Evolutionary conservation across 257 asterid species (phyloP).

Genomic region (Jacaranda copaia): DNA sequence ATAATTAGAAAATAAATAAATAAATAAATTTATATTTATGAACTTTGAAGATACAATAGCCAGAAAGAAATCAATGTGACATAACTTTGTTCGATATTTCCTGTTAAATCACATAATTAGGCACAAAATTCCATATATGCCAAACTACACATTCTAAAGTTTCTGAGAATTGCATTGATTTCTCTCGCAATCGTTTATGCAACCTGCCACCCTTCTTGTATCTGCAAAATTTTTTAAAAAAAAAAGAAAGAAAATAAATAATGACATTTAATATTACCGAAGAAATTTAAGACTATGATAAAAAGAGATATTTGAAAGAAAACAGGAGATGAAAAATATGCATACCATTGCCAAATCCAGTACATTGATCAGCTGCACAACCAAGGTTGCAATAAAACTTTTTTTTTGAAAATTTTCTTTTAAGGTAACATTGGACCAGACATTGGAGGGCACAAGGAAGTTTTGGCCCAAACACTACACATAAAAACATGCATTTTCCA

Average conservation of each 20-base stretch:
- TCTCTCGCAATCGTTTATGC: constrained; percentile 23
- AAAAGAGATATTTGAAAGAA: background rate
- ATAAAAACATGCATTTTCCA: constrained; percentile 37
- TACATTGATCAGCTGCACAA: constrained; percentile 30
- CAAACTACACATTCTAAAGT: background rate
- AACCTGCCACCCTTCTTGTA: background rate
- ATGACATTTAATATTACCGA: background rate
- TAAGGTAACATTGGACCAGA: constrained; percentile 11
- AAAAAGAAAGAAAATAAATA: background rate
- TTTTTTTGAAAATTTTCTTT: background rate
- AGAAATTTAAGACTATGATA: background rate
- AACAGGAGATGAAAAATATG: background rate
- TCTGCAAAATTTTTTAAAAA: constrained; percentile 27
- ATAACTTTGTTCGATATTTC: too few species aligned
- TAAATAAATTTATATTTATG: too few species aligned
- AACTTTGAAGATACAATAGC: too few species aligned
- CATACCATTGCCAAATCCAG: constrained; percentile 26
- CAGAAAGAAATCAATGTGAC: too few species aligned
- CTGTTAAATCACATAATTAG: too few species aligned
- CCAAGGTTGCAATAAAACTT: constrained; percentile 25
- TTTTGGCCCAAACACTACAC: constrained; percentile 30
- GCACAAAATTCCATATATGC: too few species aligned
- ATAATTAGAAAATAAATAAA: too few species aligned
- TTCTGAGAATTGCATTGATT: background rate
- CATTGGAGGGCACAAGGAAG: constrained; percentile 29